Evolutionary conservation across 192 early-diverging fungal species (phyloP).

Genomic region (Backusella psychrophila): DNA sequence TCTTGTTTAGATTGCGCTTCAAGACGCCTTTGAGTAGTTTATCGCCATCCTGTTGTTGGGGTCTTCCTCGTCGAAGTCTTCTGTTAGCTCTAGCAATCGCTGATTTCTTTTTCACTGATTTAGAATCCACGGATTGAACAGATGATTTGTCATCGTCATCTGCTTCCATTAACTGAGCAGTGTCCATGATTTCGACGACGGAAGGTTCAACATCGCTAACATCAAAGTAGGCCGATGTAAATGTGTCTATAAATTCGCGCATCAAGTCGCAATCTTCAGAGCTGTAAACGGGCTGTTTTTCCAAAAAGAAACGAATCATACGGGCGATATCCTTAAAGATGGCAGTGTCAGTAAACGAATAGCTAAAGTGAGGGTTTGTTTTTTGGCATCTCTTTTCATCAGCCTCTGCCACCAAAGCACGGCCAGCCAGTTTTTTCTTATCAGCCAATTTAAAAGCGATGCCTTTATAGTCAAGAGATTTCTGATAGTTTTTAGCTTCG

Average conservation of each 20-base stretch:
- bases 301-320: constrained; percentile 69
- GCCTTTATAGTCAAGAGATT: constrained; percentile 92
- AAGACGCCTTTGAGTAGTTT: constrained; percentile 11
- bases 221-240: constrained; percentile 66
- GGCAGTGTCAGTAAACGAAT: constrained; percentile 61
- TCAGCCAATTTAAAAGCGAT: constrained; percentile 85
- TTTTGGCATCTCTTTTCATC: neutral
- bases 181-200: constrained; percentile 35
- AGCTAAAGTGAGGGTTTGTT: constrained; percentile 62
- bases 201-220: constrained; percentile 32
- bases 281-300: constrained; percentile 50
- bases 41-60: constrained; percentile 1
- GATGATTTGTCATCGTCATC: constrained; percentile 21
- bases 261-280: constrained; percentile 69
- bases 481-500: constrained; percentile 91
- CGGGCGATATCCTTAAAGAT: constrained; percentile 76
- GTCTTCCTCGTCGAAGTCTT: constrained; percentile 15
- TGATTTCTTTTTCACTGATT: neutral
- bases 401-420: constrained; percentile 80
- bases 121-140: constrained; percentile 13
- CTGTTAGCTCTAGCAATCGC: neutral
- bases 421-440: constrained; percentile 71
- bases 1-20: constrained; percentile 19
- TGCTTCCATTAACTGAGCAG: constrained; percentile 46
- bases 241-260: constrained; percentile 69